phyloP scores from a whole-genome alignment of 495 filamentous ascomycete species.

The Podospora pseudoanserina region DNA sequence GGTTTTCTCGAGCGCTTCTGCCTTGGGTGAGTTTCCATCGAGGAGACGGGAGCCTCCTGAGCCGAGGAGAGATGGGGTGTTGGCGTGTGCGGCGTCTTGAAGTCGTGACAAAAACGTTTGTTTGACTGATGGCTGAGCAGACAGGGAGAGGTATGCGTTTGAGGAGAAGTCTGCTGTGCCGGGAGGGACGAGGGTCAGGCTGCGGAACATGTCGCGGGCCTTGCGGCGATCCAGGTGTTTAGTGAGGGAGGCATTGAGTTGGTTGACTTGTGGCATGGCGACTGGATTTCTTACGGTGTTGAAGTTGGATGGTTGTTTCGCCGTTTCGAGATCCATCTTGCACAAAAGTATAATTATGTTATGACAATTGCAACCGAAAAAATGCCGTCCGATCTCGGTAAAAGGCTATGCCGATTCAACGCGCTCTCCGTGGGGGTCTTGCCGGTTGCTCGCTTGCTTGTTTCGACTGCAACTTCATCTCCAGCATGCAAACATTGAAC shows the following conservation, averaged over 20 bases:
- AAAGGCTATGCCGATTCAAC: background rate
- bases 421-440: no score
- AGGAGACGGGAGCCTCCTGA: slow-evolving; percentile 59
- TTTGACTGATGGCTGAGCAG: slow-evolving; percentile 41
- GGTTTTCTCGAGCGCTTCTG: slow-evolving; percentile 58
- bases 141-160: slow-evolving; percentile 61
- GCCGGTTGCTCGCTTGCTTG: no score
- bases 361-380: background rate
- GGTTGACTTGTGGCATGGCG: slow-evolving; percentile 11
- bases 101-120: slow-evolving; percentile 43
- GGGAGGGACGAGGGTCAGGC: slow-evolving; percentile 39
- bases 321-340: background rate
- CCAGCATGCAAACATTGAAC: background rate
- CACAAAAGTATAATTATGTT: background rate
- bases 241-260: slow-evolving; percentile 24
- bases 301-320: background rate
- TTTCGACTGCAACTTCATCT: no score
- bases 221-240: slow-evolving; percentile 30
- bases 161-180: slow-evolving; percentile 56
- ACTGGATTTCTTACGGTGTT: background rate
- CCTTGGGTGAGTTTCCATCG: slow-evolving; percentile 66
- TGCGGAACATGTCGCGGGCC: slow-evolving; percentile 35
- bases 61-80: slow-evolving; percentile 35
- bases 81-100: slow-evolving; percentile 11
- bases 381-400: slow-evolving; percentile 13